Evolutionary conservation across 371 early-diverging fungal species (phyloP), one percentile per base, ranked within the genome.

Genomic region (Mortierella sp.): DNA sequence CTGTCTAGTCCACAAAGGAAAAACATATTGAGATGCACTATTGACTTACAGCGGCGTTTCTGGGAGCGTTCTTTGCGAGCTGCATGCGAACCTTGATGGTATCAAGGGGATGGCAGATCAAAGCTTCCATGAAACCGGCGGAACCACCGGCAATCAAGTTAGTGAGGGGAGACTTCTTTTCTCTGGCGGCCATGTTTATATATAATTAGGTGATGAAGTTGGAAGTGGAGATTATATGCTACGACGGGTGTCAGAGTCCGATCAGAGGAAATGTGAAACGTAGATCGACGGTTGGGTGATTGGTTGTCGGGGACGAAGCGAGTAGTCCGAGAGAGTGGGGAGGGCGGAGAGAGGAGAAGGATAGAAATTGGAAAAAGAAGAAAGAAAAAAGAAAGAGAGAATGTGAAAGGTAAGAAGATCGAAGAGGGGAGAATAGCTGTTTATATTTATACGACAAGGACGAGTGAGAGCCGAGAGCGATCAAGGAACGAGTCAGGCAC

Each of bases 11-110:
- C 11, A 43, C 45, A 14, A 43, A 14, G 18, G 18, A 43, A 16
- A 43, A 43, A 43, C 45, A 14, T 43, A 14, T 43, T 43, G 11
- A 11, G 18, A 24, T 26, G 54, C 18, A 24, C 4, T 22, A 43
- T 52, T 24, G 8, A 78, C 79, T 78, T 74, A 78, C 79, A 58
- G 70, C 43, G 40, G 74, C 83, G 35, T 68, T 70, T 26, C 75
- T 72, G 18, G 84, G 45, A 6, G 75, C 68, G 62, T 84, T 90
- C 74, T 90, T 90, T 30, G 91, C 90, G 28, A 96, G 87, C 85
- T 96, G 96, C 95, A 96, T 95, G 86, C 96, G 93, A 71, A 96
- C 96, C 90, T 98, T 98, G 87, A 98, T 96, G 28, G 99, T 98
- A 86, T 98, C 99, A 45, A 98, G 88, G n/a, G 98, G 98, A 80